Percentiles rank a stretch among this genome's conserved stretches.
Conservation (phyloP, 2,329 filamentous ascomycete genomes). For the Aspergillus sp. region DNA sequence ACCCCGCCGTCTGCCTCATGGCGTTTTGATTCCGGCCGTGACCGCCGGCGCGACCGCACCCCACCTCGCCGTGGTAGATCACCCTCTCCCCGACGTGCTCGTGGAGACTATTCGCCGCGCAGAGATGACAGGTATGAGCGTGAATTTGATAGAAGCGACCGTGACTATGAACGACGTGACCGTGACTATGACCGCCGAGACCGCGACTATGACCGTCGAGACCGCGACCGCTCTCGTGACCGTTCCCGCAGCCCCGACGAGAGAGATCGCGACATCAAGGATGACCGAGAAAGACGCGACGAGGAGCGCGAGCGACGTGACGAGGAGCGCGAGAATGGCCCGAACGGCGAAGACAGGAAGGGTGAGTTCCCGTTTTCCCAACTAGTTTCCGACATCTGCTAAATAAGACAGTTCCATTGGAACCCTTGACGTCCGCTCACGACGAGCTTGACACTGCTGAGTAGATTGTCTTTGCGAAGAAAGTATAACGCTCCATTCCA, state of each 20-base stretch:
- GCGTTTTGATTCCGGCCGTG: conserved; percentile 92
- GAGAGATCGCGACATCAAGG: conserved; percentile 52
- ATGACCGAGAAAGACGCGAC: conserved; percentile 45
- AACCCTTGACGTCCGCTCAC: conserved; percentile 78
- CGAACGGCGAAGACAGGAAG: conserved; percentile 89
- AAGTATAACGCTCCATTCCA: conserved; percentile 1
- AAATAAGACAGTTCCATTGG: conserved; percentile 53
- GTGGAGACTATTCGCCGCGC: conserved; percentile 76
- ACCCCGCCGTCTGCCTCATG: conserved; percentile 97
- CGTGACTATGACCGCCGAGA: conserved; percentile 67
- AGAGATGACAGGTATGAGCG: conserved; percentile 84
- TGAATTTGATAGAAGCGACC: conserved; percentile 68
- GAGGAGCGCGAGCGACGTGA: conserved; percentile 70
- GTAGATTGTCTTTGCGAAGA: conserved; percentile 42
- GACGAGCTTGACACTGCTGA: conserved; percentile 97
- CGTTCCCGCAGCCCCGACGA: conserved; percentile 71
- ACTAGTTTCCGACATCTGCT: conserved; percentile 5
- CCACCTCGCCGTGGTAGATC: conserved; percentile 72
- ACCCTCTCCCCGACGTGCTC: conserved; percentile 57
- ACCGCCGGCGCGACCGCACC: conserved; percentile 66
- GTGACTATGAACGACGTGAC: conserved; percentile 70
- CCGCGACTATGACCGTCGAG: conserved; percentile 46
- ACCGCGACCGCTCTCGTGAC: conserved; percentile 64
- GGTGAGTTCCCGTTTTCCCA: conserved; percentile 51
- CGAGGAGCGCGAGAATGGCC: conserved; percentile 70